Evolutionary conservation across 495 filamentous ascomycete species (phyloP).

Genomic region (Entonaema liquescens): DNA sequence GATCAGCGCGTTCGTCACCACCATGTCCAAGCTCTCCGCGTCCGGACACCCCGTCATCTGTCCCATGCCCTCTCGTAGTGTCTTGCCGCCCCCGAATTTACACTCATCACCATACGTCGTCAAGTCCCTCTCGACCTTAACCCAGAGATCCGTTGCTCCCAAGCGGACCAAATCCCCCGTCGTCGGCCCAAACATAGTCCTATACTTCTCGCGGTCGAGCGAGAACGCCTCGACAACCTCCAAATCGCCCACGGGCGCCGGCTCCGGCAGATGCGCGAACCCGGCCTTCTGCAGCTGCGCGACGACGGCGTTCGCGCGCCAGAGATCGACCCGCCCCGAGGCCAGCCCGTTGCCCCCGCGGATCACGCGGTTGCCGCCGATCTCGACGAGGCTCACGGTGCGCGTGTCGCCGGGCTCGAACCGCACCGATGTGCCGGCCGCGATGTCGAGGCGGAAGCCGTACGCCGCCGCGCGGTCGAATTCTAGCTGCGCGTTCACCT

Average conservation of each 20-base stretch:
- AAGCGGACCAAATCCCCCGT: slow-evolving; percentile 83
- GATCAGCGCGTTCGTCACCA: slow-evolving; percentile 92
- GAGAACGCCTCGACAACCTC: slow-evolving; percentile 63
- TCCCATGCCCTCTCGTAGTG: slow-evolving; percentile 94
- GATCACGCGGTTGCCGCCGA: slow-evolving; percentile 84
- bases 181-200: slow-evolving; percentile 92
- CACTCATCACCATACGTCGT: slow-evolving; percentile 93
- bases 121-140: slow-evolving; percentile 88
- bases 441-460: slow-evolving; percentile 87
- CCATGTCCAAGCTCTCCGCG: slow-evolving; percentile 78
- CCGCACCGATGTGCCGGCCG: slow-evolving; percentile 90
- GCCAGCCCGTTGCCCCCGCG: slow-evolving; percentile 84
- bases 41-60: slow-evolving; percentile 82
- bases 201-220: slow-evolving; percentile 82
- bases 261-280: slow-evolving; percentile 79
- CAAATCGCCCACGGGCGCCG: slow-evolving; percentile 62
- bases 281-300: slow-evolving; percentile 70
- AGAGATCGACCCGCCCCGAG: slow-evolving; percentile 71
- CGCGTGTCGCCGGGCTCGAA: slow-evolving; percentile 96
- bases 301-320: slow-evolving; percentile 70
- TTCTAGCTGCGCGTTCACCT: slow-evolving; percentile 87
- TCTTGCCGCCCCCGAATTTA: slow-evolving; percentile 95
- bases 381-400: slow-evolving; percentile 93
- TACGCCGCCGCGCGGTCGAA: slow-evolving; percentile 90
- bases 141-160: slow-evolving; percentile 88